Base-by-base conservation (phyloP, 129 eudicot genomes). In the Cynara cardunculus region DNA sequence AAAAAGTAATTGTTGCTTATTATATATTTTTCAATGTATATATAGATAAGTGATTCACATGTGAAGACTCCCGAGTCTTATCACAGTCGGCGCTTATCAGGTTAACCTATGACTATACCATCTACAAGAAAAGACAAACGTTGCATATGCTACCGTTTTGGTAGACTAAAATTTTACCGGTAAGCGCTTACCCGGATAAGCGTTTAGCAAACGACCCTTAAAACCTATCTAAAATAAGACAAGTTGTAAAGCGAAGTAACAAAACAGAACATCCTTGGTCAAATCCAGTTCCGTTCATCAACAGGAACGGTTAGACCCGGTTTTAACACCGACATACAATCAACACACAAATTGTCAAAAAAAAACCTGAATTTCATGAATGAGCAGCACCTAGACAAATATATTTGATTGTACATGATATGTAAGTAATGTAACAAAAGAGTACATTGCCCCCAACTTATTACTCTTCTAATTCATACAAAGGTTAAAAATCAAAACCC, bases 391-490 rank as follows among this genome's bases (percentile, higher is more conserved):
- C 39, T 31, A 59, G 71, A 80, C 16, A 56, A n/a, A 56, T 56
- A 49, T 49, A 46, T 71, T 76, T 59, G 77, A 77, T 71, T 77
- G 67, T 77, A 83, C 82, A 83, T 71, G 77, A 76, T 69, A 68
- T 69, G 27, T 77, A 75, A 81, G 85, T 53, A 66, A 46, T 30
- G 77, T 82, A 82, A 82, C 71, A 82, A 62, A 62, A 67, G 32
- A 76, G 14, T 71, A 37, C 81, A 77, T 71, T 59, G 64, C 78
- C 68, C 22, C 28, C 65, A 56, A 77, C 78, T 83, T 83, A 83
- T 39, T 77, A 78, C 80, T 82, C 80, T 76, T 53, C 26, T 76
- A 77, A 83, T 59, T 77, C 86, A 71, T 77, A 83, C 86, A 83
- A 56, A n/a, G 56, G 9, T 18, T 76, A 32, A 82, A 73, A 71